phyloP scores from a whole-genome alignment of 129 eudicot genomes.

The Oenanthe sinensis region DNA sequence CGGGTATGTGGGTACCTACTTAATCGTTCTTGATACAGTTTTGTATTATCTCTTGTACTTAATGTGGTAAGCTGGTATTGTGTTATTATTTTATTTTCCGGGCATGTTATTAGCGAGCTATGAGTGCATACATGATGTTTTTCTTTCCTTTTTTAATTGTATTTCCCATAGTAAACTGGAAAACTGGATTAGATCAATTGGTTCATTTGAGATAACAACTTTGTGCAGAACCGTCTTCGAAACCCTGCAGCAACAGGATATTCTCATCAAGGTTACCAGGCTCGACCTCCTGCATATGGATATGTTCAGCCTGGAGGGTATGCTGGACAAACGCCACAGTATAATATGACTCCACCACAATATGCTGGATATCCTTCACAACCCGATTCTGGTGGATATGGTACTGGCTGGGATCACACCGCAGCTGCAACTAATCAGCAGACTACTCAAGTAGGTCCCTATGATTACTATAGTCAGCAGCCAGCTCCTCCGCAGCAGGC shows the following conservation, averaged over 20 bases:
- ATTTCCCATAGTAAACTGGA: not conserved
- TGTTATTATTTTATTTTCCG: constrained; percentile 19
- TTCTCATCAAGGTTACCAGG: constrained; percentile 84
- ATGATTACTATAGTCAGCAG: constrained; percentile 80
- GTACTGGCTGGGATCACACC: constrained; percentile 70
- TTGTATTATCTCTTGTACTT: constrained; percentile 18
- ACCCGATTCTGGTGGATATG: constrained; percentile 58
- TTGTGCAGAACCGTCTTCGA: constrained; percentile 90
- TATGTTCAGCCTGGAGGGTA: constrained; percentile 72
- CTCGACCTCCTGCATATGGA: constrained; percentile 70
- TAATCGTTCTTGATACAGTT: constrained; percentile 55
- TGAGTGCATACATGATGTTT: constrained; percentile 1
- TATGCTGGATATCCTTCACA: constrained; percentile 79
- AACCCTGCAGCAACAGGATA: constrained; percentile 55
- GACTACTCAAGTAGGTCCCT: constrained; percentile 49
- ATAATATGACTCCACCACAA: constrained; percentile 39
- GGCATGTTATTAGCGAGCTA: constrained; percentile 20
- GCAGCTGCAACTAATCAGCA: constrained; percentile 49
- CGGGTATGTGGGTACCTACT: constrained; percentile 77
- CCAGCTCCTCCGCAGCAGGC: constrained; percentile 56
- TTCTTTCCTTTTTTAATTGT: not conserved
- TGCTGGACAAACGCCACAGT: constrained; percentile 55
- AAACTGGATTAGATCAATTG: constrained; percentile 11
- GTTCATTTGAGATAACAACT: constrained; percentile 42
- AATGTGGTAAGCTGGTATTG: constrained; percentile 8